Evolutionary conservation across 148 eudicot species (phyloP).

Genomic region (Hydrangea macrophylla): DNA sequence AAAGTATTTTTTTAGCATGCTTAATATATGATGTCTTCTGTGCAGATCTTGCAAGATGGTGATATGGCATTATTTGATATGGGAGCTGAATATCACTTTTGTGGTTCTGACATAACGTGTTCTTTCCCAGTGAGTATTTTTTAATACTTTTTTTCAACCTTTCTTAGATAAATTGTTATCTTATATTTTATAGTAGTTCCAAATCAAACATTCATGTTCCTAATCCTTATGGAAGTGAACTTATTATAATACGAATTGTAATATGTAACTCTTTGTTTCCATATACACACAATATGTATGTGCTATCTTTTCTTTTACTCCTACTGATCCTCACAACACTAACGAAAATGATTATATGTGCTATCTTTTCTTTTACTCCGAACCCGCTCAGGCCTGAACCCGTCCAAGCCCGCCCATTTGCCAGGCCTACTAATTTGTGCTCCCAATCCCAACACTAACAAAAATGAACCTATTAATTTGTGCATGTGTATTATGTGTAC

Average conservation of each 20-base stretch:
- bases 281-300: not conserved
- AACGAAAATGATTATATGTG: too few species aligned
- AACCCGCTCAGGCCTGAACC: too few species aligned
- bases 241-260: not conserved
- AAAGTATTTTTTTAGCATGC: conserved; percentile 3
- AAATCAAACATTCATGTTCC: not conserved
- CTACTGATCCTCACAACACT: not conserved
- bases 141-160: conserved; percentile 1
- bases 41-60: conserved; percentile 73
- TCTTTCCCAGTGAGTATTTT: conserved; percentile 72
- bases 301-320: too few species aligned
- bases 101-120: conserved; percentile 97
- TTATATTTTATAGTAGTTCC: not conserved
- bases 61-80: conserved; percentile 94
- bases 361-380: too few species aligned
- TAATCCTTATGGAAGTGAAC: not conserved
- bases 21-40: not conserved
- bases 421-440: not conserved
- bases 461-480: not conserved
- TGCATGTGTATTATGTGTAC: too few species aligned
- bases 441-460: not conserved
- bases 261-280: not conserved
- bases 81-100: conserved; percentile 98
- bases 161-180: not conserved
- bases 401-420: too few species aligned